phyloP scores from a whole-genome alignment of 2,329 filamentous ascomycete species.

The Aaosphaeria pasadenensis region DNA sequence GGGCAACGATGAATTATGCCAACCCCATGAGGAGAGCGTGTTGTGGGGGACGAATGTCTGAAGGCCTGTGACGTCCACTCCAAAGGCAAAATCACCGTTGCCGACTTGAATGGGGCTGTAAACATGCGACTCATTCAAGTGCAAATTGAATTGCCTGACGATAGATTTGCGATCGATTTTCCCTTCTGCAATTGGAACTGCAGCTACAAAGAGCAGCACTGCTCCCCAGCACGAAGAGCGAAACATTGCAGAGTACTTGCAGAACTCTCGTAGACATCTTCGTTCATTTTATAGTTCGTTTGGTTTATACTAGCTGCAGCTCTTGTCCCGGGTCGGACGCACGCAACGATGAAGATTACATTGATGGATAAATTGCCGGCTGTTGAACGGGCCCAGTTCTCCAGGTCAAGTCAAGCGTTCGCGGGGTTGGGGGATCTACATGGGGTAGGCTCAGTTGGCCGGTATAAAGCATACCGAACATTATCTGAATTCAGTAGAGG shows the following conservation, averaged over 20 bases:
- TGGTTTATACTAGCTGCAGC: not conserved
- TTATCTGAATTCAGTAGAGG: not conserved
- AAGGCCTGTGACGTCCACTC: conserved; percentile 45
- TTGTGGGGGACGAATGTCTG: conserved; percentile 45
- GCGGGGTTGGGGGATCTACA: conserved; percentile 16
- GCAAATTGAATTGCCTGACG: conserved; percentile 44
- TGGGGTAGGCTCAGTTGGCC: not conserved
- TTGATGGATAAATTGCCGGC: conserved; percentile 22
- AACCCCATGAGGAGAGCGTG: conserved; percentile 45
- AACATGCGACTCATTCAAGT: conserved; percentile 46
- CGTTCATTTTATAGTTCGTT: not conserved
- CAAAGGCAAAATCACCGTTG: conserved; percentile 50
- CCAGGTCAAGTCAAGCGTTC: conserved; percentile 7
- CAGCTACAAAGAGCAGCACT: not conserved
- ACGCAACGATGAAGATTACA: conserved; percentile 6
- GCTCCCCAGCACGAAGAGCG: not conserved
- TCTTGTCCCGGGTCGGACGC: conserved; percentile 6
- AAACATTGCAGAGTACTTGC: not conserved
- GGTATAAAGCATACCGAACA: conserved; percentile 12
- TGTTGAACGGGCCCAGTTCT: conserved; percentile 9
- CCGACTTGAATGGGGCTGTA: conserved; percentile 53
- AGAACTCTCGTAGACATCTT: not conserved
- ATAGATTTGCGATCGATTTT: conserved; percentile 28
- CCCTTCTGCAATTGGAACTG: conserved; percentile 1
- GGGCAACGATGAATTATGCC: conserved; percentile 47